A percentile compares a stretch with the other conserved stretches of the same genome.
phyloP scores from a whole-genome alignment of 2,329 filamentous ascomycete species.

The Ophiocordyceps polyrhachis-furcata region DNA sequence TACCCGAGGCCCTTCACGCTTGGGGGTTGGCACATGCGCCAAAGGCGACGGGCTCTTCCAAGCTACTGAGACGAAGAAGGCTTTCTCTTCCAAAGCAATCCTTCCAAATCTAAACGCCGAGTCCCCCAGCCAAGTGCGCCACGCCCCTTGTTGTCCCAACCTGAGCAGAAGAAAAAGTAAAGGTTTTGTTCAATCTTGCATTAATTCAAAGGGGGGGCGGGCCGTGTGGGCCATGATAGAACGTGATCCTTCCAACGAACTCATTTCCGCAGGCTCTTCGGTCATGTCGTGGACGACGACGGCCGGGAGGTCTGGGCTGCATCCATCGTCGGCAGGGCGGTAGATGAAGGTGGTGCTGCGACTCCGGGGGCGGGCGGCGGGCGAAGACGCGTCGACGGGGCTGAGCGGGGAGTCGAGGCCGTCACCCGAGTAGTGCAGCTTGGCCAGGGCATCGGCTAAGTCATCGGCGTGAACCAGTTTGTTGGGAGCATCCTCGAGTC shows the following conservation, averaged over 20 bases:
- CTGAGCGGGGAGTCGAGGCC: conserved; percentile 11
- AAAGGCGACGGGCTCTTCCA: too few species aligned
- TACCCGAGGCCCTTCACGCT: too few species aligned
- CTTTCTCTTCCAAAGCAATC: too few species aligned
- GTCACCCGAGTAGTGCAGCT: conserved; percentile 30
- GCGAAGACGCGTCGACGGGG: conserved; percentile 11
- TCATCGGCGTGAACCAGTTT: conserved; percentile 52
- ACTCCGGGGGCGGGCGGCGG: conserved; percentile 23
- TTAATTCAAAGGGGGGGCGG: conserved; percentile 46
- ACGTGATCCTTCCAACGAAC: conserved; percentile 21
- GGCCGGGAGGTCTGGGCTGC: conserved; percentile 38
- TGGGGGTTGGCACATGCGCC: too few species aligned
- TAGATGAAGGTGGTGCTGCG: conserved; percentile 49
- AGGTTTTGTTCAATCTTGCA: conserved; percentile 16
- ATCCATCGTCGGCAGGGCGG: conserved; percentile 36
- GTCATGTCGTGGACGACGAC: conserved; percentile 52
- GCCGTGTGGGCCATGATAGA: conserved; percentile 40
- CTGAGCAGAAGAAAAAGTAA: not conserved
- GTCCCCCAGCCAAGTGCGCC: not conserved
- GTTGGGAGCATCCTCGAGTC: conserved; percentile 50
- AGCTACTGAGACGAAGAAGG: too few species aligned
- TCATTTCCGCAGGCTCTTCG: conserved; percentile 28
- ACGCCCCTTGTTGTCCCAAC: too few species aligned
- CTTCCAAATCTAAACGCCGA: not conserved
- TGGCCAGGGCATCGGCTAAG: conserved; percentile 45